A percentile compares a stretch with the other conserved stretches of the same genome.
Conservation (phyloP, 441 rosid species). For the Erysimum cheiri region DNA sequence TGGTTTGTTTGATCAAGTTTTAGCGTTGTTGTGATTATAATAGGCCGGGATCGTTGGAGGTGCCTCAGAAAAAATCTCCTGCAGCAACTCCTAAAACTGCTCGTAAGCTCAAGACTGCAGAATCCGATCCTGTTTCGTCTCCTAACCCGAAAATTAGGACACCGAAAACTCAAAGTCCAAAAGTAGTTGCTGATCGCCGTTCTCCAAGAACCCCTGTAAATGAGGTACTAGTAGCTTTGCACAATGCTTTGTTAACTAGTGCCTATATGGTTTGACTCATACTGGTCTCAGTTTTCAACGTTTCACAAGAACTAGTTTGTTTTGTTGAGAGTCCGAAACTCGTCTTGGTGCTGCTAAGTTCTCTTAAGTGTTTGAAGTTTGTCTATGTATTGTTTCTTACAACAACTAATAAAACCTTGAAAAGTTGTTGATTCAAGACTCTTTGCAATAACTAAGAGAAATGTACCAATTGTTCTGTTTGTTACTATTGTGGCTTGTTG, state of each 20-base stretch:
- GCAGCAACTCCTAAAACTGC: slow-evolving; percentile 68
- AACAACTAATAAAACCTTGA: background rate
- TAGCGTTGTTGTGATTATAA: slow-evolving; percentile 38
- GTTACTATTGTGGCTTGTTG: background rate
- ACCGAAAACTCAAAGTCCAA: slow-evolving; percentile 79
- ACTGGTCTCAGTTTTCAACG: background rate
- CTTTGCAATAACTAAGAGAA: slow-evolving; percentile 1
- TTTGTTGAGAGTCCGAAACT: background rate
- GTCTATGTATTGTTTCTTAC: slow-evolving; percentile 4
- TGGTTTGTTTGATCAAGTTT: slow-evolving; percentile 22
- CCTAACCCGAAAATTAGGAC: slow-evolving; percentile 61
- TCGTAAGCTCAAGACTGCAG: slow-evolving; percentile 71
- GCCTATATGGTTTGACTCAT: slow-evolving; percentile 1
- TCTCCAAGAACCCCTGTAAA: slow-evolving; percentile 67
- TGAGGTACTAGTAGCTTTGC: slow-evolving; percentile 62
- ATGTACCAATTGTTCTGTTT: background rate
- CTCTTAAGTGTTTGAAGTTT: slow-evolving; percentile 20
- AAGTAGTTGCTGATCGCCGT: slow-evolving; percentile 67
- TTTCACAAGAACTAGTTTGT: background rate
- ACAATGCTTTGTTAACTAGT: background rate
- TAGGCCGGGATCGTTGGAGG: slow-evolving; percentile 69
- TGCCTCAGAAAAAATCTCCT: slow-evolving; percentile 78
- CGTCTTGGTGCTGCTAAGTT: background rate
- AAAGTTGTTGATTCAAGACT: background rate
- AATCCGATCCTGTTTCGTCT: slow-evolving; percentile 57